phyloP scores from a whole-genome alignment of 2,329 filamentous ascomycete genomes.

The Ophiocordyceps camponoti-rufipedis region DNA sequence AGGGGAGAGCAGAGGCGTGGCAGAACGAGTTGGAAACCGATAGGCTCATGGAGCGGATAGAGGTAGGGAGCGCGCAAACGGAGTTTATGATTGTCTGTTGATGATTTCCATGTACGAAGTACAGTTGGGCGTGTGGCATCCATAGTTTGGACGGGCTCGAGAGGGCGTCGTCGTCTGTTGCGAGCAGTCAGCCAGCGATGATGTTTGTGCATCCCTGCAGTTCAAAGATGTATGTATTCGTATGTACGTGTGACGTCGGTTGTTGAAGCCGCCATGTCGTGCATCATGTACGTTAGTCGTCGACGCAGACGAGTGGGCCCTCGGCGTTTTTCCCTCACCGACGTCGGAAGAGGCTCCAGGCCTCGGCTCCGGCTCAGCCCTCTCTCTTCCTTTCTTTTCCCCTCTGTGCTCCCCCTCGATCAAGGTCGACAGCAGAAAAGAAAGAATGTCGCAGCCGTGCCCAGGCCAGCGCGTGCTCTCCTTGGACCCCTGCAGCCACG shows the following conservation, averaged over 20 bases:
- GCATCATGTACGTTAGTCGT: neutral
- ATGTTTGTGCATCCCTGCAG: too few relatives aligned
- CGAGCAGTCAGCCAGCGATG: too few relatives aligned
- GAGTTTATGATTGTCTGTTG: neutral
- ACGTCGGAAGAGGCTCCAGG: too few relatives aligned
- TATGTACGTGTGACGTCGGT: too few relatives aligned
- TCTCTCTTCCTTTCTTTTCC: too few relatives aligned
- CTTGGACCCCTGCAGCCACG: slow-evolving; percentile 26
- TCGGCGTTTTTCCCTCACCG: neutral
- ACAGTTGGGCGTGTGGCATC: neutral
- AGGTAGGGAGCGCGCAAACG: neutral
- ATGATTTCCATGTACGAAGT: too few relatives aligned
- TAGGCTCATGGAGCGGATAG: neutral
- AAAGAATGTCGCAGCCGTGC: neutral
- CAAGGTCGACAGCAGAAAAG: neutral
- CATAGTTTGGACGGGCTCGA: neutral
- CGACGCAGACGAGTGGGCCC: neutral
- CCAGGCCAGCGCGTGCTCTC: slow-evolving; percentile 19
- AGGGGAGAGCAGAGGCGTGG: slow-evolving; percentile 1
- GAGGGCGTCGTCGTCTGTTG: too few relatives aligned
- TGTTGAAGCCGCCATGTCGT: too few relatives aligned
- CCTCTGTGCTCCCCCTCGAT: too few relatives aligned
- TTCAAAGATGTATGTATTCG: too few relatives aligned
- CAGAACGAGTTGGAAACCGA: neutral
- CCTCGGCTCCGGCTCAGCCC: too few relatives aligned